Evolutionary conservation across 75 land plant species (phyloP).

Genomic region (Azolla pinnata): DNA sequence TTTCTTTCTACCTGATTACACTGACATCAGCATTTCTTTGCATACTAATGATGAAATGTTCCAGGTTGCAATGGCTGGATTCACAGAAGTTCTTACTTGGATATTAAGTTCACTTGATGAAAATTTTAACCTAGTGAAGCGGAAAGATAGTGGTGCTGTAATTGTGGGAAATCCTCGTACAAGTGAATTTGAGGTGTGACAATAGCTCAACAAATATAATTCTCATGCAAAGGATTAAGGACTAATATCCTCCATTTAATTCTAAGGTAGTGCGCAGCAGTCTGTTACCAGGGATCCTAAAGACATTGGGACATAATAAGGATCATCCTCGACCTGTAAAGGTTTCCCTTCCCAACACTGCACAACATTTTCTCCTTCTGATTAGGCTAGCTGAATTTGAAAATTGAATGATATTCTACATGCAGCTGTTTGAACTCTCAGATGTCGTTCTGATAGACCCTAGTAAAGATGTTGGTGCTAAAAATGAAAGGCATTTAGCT

Average conservation of each 20-base stretch:
- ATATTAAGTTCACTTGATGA: constrained; percentile 70
- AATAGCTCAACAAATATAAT: neutral
- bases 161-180: constrained; percentile 90
- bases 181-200: constrained; percentile 81
- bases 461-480: constrained; percentile 80
- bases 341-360: constrained; percentile 28
- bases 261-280: constrained; percentile 70
- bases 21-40: neutral
- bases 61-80: constrained; percentile 85
- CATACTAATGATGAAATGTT: neutral
- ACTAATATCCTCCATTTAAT: constrained; percentile 2
- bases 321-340: constrained; percentile 86
- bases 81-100: constrained; percentile 83
- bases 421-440: constrained; percentile 88
- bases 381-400: too few relatives aligned
- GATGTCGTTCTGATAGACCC: constrained; percentile 62
- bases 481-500: constrained; percentile 62
- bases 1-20: too few relatives aligned
- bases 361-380: neutral
- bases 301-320: constrained; percentile 73
- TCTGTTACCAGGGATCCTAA: constrained; percentile 84
- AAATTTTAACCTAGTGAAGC: constrained; percentile 61
- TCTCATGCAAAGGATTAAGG: neutral
- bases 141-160: constrained; percentile 60
- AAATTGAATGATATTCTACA: neutral